Base-by-base conservation (phyloP, 2,329 filamentous ascomycete species). In the Pseudocercospora musae region DNA sequence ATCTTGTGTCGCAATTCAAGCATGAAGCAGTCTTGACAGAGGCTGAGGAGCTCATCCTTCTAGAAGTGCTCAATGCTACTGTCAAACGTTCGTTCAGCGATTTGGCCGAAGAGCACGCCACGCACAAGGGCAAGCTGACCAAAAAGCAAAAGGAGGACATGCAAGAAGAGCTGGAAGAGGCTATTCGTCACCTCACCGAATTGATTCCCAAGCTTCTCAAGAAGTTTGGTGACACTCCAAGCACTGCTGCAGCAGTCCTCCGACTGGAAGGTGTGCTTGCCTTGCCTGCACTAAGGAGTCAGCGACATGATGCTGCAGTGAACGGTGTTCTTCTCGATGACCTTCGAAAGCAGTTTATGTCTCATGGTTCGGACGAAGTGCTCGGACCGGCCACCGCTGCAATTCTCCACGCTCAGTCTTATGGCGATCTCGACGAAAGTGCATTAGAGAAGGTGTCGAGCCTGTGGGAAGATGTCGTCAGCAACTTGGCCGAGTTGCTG, bases 171-270 rank as follows among this genome's bases (percentile, higher is more conserved):
- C 89, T 91, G 65, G 92, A 96, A 71, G 87, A 89, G 54, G 88
- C 90, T 37, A 91, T 91, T 1, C 83, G 92, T 53, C 87, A 89
- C 68, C 82, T 99, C 40, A 91, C 92, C 8, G 82, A 84, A 40
- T 82, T 90, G 13, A 94, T 98, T 58, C 95, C 95, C 0, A 88
- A 87, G 66, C 84, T 99, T 1, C 81, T 99, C 57, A 96, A 89
- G 77, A 98, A 97, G 73, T 99, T 92, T 70, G 94, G 95, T 4
- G 91, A 93, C n/a, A 85, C 90, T 27, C 90, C 95, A 15, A 88
- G 90, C 71, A 93, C 94, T 23, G 92, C 93, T 1, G 90, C 92
- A 9, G 87, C 90, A 23, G 92, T 97, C 50, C 82, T 99, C 23
- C 87, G 92, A 31, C 81, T 99, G 48, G 91, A 96, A 73, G 91